Conservation (phyloP, 441 rosid genomes). For the Sinapis alba region DNA sequence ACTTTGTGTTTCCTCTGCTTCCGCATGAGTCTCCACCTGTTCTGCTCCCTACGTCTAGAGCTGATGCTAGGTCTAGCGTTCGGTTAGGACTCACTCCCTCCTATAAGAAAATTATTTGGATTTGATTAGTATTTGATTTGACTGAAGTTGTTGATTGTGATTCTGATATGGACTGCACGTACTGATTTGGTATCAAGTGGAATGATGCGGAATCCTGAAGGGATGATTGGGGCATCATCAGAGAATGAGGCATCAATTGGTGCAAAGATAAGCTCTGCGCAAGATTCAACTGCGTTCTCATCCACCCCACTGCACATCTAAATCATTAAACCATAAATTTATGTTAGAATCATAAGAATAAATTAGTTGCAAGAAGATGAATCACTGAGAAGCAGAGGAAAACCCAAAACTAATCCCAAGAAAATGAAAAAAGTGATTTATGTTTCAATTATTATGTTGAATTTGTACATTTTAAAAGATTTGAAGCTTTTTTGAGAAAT, state of each 20-base stretch:
- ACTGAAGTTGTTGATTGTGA: neutral
- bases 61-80: slow-evolving; percentile 73
- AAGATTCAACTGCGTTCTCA: slow-evolving; percentile 62
- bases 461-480: neutral
- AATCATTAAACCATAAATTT: slow-evolving; percentile 15
- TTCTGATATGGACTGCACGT: slow-evolving; percentile 18
- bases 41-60: slow-evolving; percentile 66
- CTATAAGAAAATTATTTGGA: slow-evolving; percentile 29
- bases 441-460: neutral
- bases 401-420: neutral
- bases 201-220: slow-evolving; percentile 83
- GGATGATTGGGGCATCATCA: slow-evolving; percentile 71
- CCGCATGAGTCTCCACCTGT: slow-evolving; percentile 51
- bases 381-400: neutral
- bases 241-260: slow-evolving; percentile 79
- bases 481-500: neutral
- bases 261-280: slow-evolving; percentile 72
- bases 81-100: slow-evolving; percentile 67
- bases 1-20: slow-evolving; percentile 53
- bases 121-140: neutral
- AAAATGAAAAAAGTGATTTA: neutral
- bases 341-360: slow-evolving; percentile 3
- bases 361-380: neutral
- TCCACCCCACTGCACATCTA: slow-evolving; percentile 77
- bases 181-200: slow-evolving; percentile 65